Evolutionary conservation across 139 green algal genomes (phyloP), one percentile per base, ranked within the genome.

Genomic region (Coccomyxa sp.): DNA sequence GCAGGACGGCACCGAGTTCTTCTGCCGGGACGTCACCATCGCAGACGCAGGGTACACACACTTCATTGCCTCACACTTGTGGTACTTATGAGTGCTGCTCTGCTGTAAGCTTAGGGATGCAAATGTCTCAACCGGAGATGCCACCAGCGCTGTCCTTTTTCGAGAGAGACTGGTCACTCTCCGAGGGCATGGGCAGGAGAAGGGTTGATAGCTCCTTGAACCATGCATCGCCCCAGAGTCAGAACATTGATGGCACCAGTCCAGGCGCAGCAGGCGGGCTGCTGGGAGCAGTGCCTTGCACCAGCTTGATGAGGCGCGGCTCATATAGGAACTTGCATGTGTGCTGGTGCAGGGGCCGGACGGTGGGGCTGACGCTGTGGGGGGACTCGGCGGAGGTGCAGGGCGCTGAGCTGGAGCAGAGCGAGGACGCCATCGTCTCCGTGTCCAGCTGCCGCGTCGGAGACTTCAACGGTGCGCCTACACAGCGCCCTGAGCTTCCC

Each of bases 361-460:
- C 86, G 2, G 90, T 97, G 39, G 73, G 79, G 14, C 70, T 95
- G 36, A 97, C 93, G 0, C 81, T 97, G 77, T 97, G 93, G 93
- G 86, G 82, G 44, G 69, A 87, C 37, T 76, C 82, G 0, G 87
- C 89, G 0, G 85, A 86, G 33, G 68, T 58, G 33, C 41, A 39
- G 24, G 77, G 79, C 0, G n/a, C 76, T 3, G 73, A 85, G 35
- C 77, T 95, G 68, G 90, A 95, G 29, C 82, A 70, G 3, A 33
- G 70, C 29, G 82, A 84, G 71, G 74, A 70, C 29, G 81, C 86
- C 9, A 37, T 91, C 18, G 33, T 87, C n/a, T 74, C 84, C 29
- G 55, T 92, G 55, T 88, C 84, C 39, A n/a, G 71, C 39, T 90
- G 84, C 82, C 79, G 86, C 54, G 88, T 95, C 16, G 83, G 79